Conservation (phyloP, 257 asterid genomes). For the Vinca minor region DNA sequence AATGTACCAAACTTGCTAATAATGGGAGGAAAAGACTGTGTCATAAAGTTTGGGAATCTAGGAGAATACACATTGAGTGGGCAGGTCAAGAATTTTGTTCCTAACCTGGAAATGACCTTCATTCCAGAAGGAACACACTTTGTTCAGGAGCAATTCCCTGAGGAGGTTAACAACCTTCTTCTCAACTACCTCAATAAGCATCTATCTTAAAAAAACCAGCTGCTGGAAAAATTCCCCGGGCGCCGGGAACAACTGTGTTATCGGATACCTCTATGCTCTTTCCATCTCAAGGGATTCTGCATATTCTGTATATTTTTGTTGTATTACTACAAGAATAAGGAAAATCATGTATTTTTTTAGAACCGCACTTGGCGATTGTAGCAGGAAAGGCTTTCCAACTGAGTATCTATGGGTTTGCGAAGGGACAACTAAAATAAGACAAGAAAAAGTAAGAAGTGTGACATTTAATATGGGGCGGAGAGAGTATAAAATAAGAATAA, state of each 20-base stretch:
- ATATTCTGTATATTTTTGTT: too few relatives aligned
- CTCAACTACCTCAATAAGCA: constrained; percentile 31
- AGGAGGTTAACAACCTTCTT: constrained; percentile 28
- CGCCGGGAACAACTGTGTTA: too few relatives aligned
- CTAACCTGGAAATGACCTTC: constrained; percentile 31
- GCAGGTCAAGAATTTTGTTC: constrained; percentile 27
- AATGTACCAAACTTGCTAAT: constrained; percentile 38
- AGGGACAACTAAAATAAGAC: too few relatives aligned
- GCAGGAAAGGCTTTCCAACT: too few relatives aligned
- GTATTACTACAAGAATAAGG: too few relatives aligned
- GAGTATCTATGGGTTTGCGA: too few relatives aligned
- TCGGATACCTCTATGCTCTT: too few relatives aligned
- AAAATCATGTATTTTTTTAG: too few relatives aligned
- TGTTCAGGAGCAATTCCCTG: constrained; percentile 45
- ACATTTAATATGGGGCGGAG: too few relatives aligned
- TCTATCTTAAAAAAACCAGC: neutral
- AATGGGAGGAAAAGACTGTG: constrained; percentile 47
- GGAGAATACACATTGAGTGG: constrained; percentile 33
- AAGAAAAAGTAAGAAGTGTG: too few relatives aligned
- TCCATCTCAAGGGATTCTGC: neutral
- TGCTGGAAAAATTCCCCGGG: neutral
- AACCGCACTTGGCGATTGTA: too few relatives aligned
- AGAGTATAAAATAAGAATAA: too few relatives aligned
- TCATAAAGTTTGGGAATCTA: constrained; percentile 21
- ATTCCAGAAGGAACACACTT: constrained; percentile 39